Evolutionary conservation across 2,329 filamentous ascomycete genomes (phyloP), one percentile per base, ranked within the genome.

Genomic region (Ophiostoma quercus): DNA sequence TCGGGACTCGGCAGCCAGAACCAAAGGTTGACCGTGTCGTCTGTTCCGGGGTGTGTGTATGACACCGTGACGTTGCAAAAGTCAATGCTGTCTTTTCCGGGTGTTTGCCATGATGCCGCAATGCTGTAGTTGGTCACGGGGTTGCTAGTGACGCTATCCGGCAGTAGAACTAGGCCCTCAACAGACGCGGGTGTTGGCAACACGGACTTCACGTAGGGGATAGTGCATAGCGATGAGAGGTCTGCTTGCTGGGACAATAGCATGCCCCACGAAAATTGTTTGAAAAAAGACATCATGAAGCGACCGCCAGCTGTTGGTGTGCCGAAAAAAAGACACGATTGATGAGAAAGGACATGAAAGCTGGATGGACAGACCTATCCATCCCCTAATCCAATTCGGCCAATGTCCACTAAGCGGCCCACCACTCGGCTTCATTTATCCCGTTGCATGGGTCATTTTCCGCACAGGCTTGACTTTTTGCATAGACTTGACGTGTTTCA

Each of bases 251-350:
- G 60, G 68, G 65, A 66, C 25, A 62, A 19, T 1, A 69, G 6
- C 29, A 62, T 69, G 32, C 51, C 68, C 19, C 65, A 66, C n/a
- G 60, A 69, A 39, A 69, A 69, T 47, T 73, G 69, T 25, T 73
- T 66, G 60, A 75, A 70, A 25, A 57, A 16, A 22, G 51, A 57
- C 51, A 57, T 57, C 9, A 14, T 9, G n/a, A 47, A 19, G 14
- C 16, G 43, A 19, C 5, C 16, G 14, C 1, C 43, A 19, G 7
- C 16, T 47, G 43, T 47, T 47, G 16, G 19, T 47, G 16, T 16
- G 43, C 14, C 16, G 16, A 19, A 19, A 14, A 47, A 29, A 29
- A 19, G 16, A 19, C 11, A 14, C 5, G 16, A 47, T 47, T 19
- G 4, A 47, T 7, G 43, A 47, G 16, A 47, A 47, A 47, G 5